Base-by-base conservation (phyloP, 768 basidiomycete species). In the Lactarius tabidus region DNA sequence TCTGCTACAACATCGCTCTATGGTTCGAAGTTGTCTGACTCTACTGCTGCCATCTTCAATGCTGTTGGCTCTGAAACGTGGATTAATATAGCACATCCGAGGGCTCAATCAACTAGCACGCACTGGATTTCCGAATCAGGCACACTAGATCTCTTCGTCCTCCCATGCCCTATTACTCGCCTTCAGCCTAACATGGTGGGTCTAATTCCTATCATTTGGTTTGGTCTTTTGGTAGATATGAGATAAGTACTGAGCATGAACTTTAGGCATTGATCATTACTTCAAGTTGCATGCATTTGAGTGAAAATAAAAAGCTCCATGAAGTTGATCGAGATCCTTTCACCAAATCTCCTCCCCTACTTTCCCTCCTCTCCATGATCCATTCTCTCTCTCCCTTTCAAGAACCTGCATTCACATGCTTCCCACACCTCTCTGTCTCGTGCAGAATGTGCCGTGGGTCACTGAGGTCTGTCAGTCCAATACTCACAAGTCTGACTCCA, bases 101-200 rank as follows among this genome's bases (percentile, higher is more conserved):
- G 82, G 2, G 78, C 81, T 12, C 85, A 80, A 67, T 89, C 90
- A 8, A 90, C 91, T 0, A 81, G 89, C 68, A 95, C 96, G 0
- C 97, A 98, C 74, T 99, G 96, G 97, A 87, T 98, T 67, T 94
- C 95, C 8, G 97, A 99, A 76, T 94, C 93, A 3, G 97, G 97
- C 52, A 95, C 98, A 66, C 82, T 99, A 59, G 96, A 99, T 75
- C 75, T 97, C 12, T 93, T 98, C 78, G 80, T 99, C 70, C 84
- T 98, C 62, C 94, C 97, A 4, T 97, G 97, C 7, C 95, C 96
- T 1, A 87, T n/a, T 23, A 36, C 66, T 62, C 41, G 48, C 68
- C 68, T 69, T 69, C 66, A 15, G 68, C 45, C 57, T 69, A 66
- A 54, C 68, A 69, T 26, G 65, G 65, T 41, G 65, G 51, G 39